Percentiles rank a stretch among this genome's conserved stretches.
Conservation (phyloP, 345 rosid genomes). For the Firmiana major region DNA sequence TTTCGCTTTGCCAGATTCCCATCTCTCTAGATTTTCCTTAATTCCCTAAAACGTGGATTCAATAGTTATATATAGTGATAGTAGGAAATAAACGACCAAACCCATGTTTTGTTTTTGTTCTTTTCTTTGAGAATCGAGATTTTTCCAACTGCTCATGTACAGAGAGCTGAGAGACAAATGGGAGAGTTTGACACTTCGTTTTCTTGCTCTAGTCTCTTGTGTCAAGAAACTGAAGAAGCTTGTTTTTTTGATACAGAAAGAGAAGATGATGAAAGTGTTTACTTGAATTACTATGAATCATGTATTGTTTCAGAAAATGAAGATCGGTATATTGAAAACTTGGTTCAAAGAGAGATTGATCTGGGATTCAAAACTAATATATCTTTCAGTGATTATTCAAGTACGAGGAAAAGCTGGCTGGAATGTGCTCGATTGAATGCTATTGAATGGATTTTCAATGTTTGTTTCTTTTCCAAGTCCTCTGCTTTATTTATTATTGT, state of each 20-base stretch:
- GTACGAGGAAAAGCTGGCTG: slow-evolving; percentile 22
- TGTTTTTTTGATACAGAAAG: slow-evolving; percentile 20
- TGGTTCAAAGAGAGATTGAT: slow-evolving; percentile 34
- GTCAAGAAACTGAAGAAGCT: slow-evolving; percentile 50
- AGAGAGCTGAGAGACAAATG: slow-evolving; percentile 27
- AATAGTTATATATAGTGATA: slow-evolving; percentile 15
- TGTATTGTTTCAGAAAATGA: slow-evolving; percentile 26
- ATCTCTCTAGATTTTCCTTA: slow-evolving; percentile 23
- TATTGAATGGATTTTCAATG: slow-evolving; percentile 76
- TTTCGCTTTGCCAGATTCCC: slow-evolving; percentile 6
- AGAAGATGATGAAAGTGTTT: slow-evolving; percentile 20
- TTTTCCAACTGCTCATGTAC: slow-evolving; percentile 13
- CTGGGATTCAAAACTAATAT: slow-evolving; percentile 21
- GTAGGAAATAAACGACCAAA: not conserved
- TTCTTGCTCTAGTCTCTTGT: slow-evolving; percentile 49
- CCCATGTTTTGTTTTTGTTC: slow-evolving; percentile 27
- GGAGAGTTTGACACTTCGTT: slow-evolving; percentile 24
- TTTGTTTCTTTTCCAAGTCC: slow-evolving; percentile 17
- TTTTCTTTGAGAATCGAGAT: not conserved
- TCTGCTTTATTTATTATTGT: not conserved
- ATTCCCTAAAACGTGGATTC: slow-evolving; percentile 25
- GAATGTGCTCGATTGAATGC: slow-evolving; percentile 55
- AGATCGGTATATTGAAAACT: slow-evolving; percentile 38
- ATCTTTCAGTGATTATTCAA: slow-evolving; percentile 15
- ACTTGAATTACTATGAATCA: not conserved